These are phyloP conservation scores for Candida maltosa DNA, from an alignment of 805 yeast genomes.

Conservation along the genomic window DNA sequence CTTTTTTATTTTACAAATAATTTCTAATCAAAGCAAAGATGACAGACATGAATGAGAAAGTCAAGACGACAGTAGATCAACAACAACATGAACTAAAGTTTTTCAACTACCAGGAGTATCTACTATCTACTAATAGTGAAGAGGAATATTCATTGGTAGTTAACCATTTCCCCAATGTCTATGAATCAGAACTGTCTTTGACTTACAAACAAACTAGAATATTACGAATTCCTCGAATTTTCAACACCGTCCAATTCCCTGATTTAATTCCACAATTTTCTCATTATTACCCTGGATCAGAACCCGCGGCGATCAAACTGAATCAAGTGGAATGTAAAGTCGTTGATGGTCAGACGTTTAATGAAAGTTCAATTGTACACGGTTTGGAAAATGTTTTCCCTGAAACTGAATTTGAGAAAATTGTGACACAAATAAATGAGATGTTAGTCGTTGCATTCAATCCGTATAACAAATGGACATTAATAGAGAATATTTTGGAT, in stretches of 20 bases:
- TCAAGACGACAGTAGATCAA: background rate
- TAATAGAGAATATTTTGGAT: conserved; percentile 40
- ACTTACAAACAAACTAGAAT: conserved; percentile 44
- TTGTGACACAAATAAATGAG: conserved; percentile 45
- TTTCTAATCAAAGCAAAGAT: no score
- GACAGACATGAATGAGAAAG: background rate
- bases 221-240: conserved; percentile 62
- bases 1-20: no score
- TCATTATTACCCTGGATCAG: conserved; percentile 51
- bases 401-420: conserved; percentile 33
- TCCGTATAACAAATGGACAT: conserved; percentile 22
- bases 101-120: conserved; percentile 69
- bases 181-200: conserved; percentile 30
- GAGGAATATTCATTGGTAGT: conserved; percentile 39
- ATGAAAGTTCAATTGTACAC: conserved; percentile 51
- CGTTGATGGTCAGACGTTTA: conserved; percentile 45
- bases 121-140: conserved; percentile 15
- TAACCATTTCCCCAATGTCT: conserved; percentile 67
- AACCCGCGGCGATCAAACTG: conserved; percentile 51
- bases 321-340: conserved; percentile 24
- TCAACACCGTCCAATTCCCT: conserved; percentile 23
- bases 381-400: conserved; percentile 24
- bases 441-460: conserved; percentile 36
- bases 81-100: conserved; percentile 23
- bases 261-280: conserved; percentile 57